These are phyloP conservation scores for Begonia masoniana DNA, from an alignment of 306 rosid species.

Conservation along the genomic window DNA sequence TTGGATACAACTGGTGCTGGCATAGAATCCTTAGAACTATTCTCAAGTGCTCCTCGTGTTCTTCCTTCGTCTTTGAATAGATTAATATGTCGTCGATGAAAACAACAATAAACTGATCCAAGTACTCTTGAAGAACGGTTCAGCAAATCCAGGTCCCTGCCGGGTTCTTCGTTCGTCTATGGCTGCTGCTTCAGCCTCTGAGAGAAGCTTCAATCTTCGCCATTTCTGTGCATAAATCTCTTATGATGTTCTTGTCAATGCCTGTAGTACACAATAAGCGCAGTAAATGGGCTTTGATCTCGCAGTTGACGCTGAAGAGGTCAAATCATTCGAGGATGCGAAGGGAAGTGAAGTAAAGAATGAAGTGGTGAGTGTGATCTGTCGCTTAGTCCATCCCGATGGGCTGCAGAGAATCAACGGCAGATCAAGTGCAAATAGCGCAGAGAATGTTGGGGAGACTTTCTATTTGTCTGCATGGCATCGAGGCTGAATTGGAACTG, in stretches of 20 bases:
- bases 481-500: constrained; percentile 43
- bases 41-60: too few species aligned
- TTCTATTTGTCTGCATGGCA: constrained; percentile 21
- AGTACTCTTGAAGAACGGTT: too few species aligned
- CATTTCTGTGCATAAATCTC: constrained; percentile 26
- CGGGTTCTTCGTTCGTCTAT: too few species aligned
- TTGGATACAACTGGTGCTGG: too few species aligned
- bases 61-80: too few species aligned
- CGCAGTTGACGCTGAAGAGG: constrained; percentile 25
- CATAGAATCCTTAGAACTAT: too few species aligned
- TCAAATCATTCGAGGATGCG: constrained; percentile 15
- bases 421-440: constrained; percentile 29
- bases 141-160: too few species aligned
- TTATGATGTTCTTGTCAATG: constrained; percentile 34
- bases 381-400: constrained; percentile 28
- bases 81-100: too few species aligned
- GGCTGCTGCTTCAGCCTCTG: constrained; percentile 22
- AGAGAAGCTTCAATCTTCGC: constrained; percentile 39
- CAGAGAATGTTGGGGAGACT: constrained; percentile 32
- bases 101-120: too few species aligned
- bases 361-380: constrained; percentile 27
- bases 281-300: constrained; percentile 27
- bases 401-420: constrained; percentile 8
- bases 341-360: constrained; percentile 30
- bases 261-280: constrained; percentile 31